phyloP scores from a whole-genome alignment of 2,329 filamentous ascomycete genomes.

The Fusarium haematococcum region DNA sequence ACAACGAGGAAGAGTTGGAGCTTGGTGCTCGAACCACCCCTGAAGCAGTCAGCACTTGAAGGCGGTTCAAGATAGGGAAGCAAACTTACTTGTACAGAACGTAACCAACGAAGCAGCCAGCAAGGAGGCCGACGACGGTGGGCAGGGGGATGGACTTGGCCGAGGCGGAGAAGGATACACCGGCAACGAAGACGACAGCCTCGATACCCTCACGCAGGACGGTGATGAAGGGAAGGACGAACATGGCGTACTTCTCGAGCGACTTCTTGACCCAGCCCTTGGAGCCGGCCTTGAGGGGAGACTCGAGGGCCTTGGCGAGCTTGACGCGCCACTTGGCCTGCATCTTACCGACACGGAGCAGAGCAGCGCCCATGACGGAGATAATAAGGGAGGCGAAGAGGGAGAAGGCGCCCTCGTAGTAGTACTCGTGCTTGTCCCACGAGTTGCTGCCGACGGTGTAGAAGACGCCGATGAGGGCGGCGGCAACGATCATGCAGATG shows the following conservation, averaged over 20 bases:
- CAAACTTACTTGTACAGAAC: slow-evolving; percentile 79
- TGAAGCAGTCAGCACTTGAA: slow-evolving; percentile 30
- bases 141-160: slow-evolving; percentile 83
- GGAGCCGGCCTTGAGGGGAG: slow-evolving; percentile 56
- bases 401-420: slow-evolving; percentile 85
- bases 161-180: slow-evolving; percentile 81
- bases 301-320: slow-evolving; percentile 76
- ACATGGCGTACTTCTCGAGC: slow-evolving; percentile 86
- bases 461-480: slow-evolving; percentile 77
- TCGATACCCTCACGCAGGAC: slow-evolving; percentile 90
- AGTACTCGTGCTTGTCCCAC: slow-evolving; percentile 76
- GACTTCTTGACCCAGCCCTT: slow-evolving; percentile 68
- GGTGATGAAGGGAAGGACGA: slow-evolving; percentile 86
- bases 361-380: slow-evolving; percentile 81
- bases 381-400: slow-evolving; percentile 84
- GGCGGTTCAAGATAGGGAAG: background rate
- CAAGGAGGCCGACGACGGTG: slow-evolving; percentile 76
- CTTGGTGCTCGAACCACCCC: slow-evolving; percentile 56
- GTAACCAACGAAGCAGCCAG: slow-evolving; percentile 76
- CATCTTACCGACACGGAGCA: slow-evolving; percentile 84
- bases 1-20: slow-evolving; percentile 82
- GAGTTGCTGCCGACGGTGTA: slow-evolving; percentile 74
- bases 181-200: slow-evolving; percentile 86
- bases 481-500: slow-evolving; percentile 74
- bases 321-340: slow-evolving; percentile 91